phyloP scores from a whole-genome alignment of 2,329 filamentous ascomycete species.

The Hypoxylon sp. region DNA sequence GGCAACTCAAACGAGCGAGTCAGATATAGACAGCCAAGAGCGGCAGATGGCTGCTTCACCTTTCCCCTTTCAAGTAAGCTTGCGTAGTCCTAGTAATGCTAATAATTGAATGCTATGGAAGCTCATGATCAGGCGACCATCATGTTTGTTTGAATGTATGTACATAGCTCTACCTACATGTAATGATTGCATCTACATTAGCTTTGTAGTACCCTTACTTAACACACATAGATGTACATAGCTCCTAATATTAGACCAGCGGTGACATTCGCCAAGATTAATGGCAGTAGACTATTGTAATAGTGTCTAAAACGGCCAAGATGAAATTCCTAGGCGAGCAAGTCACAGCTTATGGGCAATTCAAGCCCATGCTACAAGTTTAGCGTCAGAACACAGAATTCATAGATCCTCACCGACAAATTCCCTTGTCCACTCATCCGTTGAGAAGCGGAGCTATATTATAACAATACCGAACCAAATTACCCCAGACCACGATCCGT shows the following conservation, averaged over 20 bases:
- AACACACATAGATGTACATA: neutral
- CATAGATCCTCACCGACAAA: constrained; percentile 35
- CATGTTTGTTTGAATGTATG: constrained; percentile 5
- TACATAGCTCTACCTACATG: neutral
- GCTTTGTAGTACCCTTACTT: constrained; percentile 4
- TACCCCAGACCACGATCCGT: constrained; percentile 38
- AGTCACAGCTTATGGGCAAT: constrained; percentile 13
- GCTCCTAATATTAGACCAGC: constrained; percentile 28
- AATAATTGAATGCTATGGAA: constrained; percentile 20
- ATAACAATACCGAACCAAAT: constrained; percentile 22
- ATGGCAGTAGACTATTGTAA: constrained; percentile 23
- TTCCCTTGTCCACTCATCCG: constrained; percentile 36
- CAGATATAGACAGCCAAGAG: constrained; percentile 40
- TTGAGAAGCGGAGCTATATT: constrained; percentile 36
- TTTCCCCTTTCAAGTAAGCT: constrained; percentile 20
- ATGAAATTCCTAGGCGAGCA: constrained; percentile 23
- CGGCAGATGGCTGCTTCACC: constrained; percentile 42
- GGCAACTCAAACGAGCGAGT: constrained; percentile 29
- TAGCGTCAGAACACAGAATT: constrained; percentile 31
- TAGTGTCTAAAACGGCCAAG: constrained; percentile 38
- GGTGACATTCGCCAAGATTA: constrained; percentile 30
- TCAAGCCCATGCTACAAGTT: constrained; percentile 27
- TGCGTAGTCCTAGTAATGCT: constrained; percentile 23
- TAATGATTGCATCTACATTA: neutral
- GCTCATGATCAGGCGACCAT: constrained; percentile 33